phyloP scores from a whole-genome alignment of 352 stramenopile genomes.

The Heterotrichella gracilis region DNA sequence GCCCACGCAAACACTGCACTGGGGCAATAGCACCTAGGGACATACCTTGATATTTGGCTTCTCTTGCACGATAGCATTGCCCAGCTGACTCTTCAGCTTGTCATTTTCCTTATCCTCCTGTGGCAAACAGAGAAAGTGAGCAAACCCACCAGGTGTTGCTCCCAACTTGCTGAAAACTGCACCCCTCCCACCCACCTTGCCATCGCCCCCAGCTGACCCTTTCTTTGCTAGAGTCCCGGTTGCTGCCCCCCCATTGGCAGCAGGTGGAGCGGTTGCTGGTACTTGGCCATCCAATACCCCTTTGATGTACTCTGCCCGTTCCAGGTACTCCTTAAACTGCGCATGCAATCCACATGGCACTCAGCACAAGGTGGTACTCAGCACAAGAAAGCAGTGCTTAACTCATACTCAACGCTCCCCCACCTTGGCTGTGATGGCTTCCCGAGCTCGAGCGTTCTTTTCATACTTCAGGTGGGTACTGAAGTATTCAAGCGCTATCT shows the following conservation, averaged over 20 bases:
- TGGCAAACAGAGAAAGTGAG: constrained; percentile 14
- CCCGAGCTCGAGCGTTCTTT: background rate
- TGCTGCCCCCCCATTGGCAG: background rate
- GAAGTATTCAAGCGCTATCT: constrained; percentile 19
- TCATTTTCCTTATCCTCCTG: too few relatives aligned
- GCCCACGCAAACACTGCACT: background rate
- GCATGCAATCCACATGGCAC: background rate
- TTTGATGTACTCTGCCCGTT: constrained; percentile 19
- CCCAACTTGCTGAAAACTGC: constrained; percentile 15
- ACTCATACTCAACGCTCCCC: background rate
- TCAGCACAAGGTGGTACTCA: background rate
- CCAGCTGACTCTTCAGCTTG: too few relatives aligned
- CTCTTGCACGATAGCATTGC: constrained; percentile 37
- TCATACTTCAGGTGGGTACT: constrained; percentile 19
- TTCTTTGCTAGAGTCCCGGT: constrained; percentile 24
- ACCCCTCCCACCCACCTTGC: constrained; percentile 38
- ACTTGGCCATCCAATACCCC: constrained; percentile 13
- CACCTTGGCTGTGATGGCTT: background rate
- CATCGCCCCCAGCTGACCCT: constrained; percentile 66
- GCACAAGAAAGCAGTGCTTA: background rate
- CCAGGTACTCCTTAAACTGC: constrained; percentile 19
- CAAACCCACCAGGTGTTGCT: background rate
- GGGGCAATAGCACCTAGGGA: background rate
- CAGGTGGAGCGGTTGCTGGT: background rate
- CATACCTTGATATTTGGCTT: constrained; percentile 23